Evolutionary conservation across 768 basidiomycete species (phyloP), one percentile per base, ranked within the genome.

Genomic region (Amanita molliuscula): DNA sequence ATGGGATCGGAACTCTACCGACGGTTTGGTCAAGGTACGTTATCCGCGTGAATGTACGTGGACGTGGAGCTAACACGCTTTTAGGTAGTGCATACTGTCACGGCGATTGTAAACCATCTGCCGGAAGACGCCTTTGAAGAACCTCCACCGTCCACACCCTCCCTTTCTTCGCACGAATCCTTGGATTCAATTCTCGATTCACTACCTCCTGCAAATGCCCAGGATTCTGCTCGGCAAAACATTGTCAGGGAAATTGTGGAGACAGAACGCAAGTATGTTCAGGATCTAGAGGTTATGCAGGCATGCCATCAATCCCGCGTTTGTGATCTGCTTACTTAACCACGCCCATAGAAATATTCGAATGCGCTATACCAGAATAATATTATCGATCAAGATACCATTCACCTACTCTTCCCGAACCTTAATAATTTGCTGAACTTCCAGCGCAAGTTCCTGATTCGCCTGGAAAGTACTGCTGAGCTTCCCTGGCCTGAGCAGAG

Each of bases 231-330:
- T 18, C 74, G 88, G 48, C 81, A 80, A 63, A 85, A 86, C 55
- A 85, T 87, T 53, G 77, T 93, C 53, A 77, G 78, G 60, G 96
- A 99, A 67, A 81, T 97, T 57, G 79, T 98, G 43, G 88, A 90
- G 65, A 97, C 92, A 0, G 96, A 99, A 65, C 82, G 90, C 57
- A 92, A 92, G 68, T 98, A 91, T 64, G 95, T 98, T 4, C 86
- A 90, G 65, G 96, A 98, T 68, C 72, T 99, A 55, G 93, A 96
- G 65, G 82, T 92, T 60, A 88, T 98, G 76, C 93, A 95, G 79
- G 93, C 91, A 56, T 60, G 82, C 62, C 48, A 34, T 59, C 43
- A 53, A 45, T 13, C 53, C 40, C 18, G 50, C 49, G 41, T 48
- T 48, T 52, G 6, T 56, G 42, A 25, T 16, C 20, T 8, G 43